These are phyloP conservation scores for Metschnikowia bowlesiae DNA, from an alignment of 805 yeast species.

Conservation along the genomic window DNA sequence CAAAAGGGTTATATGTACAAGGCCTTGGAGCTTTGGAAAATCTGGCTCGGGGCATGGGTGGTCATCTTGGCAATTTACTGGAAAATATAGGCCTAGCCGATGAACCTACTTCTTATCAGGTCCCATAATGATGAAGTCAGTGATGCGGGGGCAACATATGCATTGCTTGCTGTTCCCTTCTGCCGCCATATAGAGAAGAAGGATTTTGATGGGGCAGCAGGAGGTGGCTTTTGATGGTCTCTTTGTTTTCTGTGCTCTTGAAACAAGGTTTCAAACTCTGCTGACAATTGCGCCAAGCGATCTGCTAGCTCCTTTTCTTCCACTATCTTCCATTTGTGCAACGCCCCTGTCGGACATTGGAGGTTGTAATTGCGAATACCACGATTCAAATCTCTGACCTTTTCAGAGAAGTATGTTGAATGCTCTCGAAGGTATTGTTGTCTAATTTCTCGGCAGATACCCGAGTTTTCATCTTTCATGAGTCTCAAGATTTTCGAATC, in stretches of 20 bases:
- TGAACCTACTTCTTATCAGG: conserved; percentile 9
- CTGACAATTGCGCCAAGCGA: not conserved
- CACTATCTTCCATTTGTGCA: conserved; percentile 36
- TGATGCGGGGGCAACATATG: not conserved
- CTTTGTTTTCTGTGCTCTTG: not conserved
- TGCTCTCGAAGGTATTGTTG: not conserved
- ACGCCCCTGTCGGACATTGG: conserved; percentile 33
- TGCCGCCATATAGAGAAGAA: not conserved
- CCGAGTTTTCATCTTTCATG: not conserved
- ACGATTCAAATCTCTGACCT: conserved; percentile 11
- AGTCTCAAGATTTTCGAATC: not conserved
- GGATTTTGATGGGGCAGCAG: not conserved
- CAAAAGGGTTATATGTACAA: conserved; percentile 11
- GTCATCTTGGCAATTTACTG: not conserved
- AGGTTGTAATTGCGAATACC: conserved; percentile 34
- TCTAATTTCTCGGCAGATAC: not conserved
- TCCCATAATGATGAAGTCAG: conserved; percentile 9
- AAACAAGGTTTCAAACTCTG: not conserved
- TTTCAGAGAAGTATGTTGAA: conserved; percentile 8
- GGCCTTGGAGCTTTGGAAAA: conserved; percentile 8
- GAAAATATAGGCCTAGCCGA: not conserved
- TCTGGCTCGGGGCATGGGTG: conserved; percentile 8
- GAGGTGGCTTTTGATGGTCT: not conserved
- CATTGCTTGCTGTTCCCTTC: not conserved
- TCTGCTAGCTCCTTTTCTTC: conserved; percentile 23